Evolutionary conservation across 192 early-diverging fungal genomes (phyloP).

Genomic region (Jimgerdemannia flammicorona): DNA sequence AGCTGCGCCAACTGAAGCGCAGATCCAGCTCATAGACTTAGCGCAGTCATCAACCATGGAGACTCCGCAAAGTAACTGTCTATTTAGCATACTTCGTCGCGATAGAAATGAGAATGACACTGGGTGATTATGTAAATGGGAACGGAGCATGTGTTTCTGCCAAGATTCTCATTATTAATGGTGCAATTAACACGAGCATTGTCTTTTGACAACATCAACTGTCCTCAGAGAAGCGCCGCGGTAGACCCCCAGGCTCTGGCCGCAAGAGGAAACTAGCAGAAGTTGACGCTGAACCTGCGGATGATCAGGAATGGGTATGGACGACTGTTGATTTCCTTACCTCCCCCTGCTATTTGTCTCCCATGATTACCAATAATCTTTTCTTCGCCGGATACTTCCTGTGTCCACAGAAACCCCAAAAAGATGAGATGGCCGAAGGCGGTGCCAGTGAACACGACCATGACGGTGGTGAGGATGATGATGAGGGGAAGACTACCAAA

Average conservation of each 20-base stretch:
- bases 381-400: neutral
- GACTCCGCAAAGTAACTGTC: no score
- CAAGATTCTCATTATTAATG: no score
- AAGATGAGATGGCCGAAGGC: neutral
- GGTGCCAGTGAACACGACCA: neutral
- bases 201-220: neutral
- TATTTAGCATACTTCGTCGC: no score
- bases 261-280: neutral
- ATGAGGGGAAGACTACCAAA: constrained; percentile 7
- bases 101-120: no score
- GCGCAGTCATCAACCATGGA: no score
- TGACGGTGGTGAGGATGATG: neutral
- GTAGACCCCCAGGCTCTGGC: neutral
- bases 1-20: no score
- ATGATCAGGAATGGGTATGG: neutral
- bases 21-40: no score
- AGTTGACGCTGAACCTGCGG: neutral
- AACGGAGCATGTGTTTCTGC: no score
- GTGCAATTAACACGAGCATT: no score
- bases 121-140: no score
- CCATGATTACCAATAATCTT: neutral
- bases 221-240: neutral
- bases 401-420: constrained; percentile 1
- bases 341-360: neutral
- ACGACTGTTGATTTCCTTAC: no score